A percentile compares a stretch with the other conserved stretches of the same genome.
Conservation (phyloP, 2,329 filamentous ascomycete genomes). For the Cryphonectria nitschkei region DNA sequence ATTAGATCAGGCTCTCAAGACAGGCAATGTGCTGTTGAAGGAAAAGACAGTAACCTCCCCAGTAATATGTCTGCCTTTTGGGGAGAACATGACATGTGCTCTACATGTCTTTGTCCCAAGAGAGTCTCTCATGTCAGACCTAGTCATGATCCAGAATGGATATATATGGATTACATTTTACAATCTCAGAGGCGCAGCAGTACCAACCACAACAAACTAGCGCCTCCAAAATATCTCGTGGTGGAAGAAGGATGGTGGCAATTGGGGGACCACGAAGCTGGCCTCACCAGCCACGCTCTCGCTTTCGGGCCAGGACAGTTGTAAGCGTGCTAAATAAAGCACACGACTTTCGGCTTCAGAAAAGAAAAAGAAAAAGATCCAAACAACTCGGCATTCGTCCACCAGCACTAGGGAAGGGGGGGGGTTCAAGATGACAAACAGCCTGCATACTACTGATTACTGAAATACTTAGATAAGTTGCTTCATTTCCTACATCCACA, state of each 20-base stretch:
- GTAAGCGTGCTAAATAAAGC: neutral
- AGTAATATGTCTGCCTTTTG: neutral
- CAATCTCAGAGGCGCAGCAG: neutral
- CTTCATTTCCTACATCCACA: neutral
- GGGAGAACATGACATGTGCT: neutral
- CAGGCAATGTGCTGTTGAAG: neutral
- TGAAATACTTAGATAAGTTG: neutral
- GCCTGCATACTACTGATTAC: neutral
- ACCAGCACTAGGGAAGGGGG: neutral
- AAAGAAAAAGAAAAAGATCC: neutral
- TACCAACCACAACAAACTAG: neutral
- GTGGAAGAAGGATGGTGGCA: neutral
- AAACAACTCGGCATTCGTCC: neutral
- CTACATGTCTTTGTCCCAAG: neutral
- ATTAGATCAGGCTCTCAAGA: neutral
- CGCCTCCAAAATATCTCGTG: neutral
- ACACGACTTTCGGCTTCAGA: neutral
- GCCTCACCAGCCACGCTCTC: neutral
- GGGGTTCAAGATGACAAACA: neutral
- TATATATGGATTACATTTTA: neutral
- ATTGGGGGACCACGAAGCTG: neutral
- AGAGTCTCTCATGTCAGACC: neutral
- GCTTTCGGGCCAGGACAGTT: neutral
- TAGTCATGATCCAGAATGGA: neutral
- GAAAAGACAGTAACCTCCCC: neutral